Conservation (phyloP, 2,329 filamentous ascomycete species). For the Apiospora marii region DNA sequence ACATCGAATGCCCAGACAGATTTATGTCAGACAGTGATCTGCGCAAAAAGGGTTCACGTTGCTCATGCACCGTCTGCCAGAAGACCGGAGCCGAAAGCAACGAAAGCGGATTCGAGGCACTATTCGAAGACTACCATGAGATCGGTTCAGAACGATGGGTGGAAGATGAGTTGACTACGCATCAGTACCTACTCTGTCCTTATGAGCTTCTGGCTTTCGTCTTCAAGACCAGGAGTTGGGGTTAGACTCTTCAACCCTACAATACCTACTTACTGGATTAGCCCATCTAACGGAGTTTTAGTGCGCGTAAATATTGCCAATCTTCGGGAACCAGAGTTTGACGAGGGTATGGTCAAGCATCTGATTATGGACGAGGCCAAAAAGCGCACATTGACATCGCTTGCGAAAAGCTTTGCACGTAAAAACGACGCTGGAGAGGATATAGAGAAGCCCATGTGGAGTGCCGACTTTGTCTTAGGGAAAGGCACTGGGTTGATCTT, state of each 20-base stretch:
- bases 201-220: slow-evolving; percentile 30
- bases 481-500: slow-evolving; percentile 60
- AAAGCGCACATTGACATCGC: neutral
- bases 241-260: slow-evolving; percentile 23
- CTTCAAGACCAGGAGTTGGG: slow-evolving; percentile 34
- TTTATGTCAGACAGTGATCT: neutral
- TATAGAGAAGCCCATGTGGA: neutral
- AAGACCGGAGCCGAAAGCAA: too few relatives aligned
- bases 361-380: neutral
- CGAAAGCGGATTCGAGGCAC: neutral
- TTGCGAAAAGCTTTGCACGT: slow-evolving; percentile 3
- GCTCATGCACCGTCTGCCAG: neutral
- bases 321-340: neutral
- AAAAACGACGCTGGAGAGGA: neutral
- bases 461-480: slow-evolving; percentile 54
- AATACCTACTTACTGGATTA: neutral
- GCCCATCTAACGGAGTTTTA: neutral
- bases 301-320: slow-evolving; percentile 1
- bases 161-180: slow-evolving; percentile 12
- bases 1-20: accelerated
- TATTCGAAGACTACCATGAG: neutral
- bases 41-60: neutral
- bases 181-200: slow-evolving; percentile 33
- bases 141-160: neutral
- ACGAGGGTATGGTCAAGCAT: neutral